Conservation (phyloP, 2,329 filamentous ascomycete genomes). For the Dryadomyces quercus-mongolicae region DNA sequence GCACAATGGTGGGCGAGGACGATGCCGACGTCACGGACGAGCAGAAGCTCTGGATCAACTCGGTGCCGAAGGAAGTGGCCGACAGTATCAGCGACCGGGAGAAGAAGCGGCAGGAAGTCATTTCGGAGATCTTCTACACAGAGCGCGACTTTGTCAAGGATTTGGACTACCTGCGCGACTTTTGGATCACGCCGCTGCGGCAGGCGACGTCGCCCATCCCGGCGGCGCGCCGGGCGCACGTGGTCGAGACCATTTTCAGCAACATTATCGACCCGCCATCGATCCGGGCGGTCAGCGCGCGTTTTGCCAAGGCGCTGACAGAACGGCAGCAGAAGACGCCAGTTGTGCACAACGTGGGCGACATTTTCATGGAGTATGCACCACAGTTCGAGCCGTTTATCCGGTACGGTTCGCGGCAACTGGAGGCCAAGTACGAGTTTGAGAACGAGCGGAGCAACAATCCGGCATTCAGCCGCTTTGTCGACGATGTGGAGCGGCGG, state of each 20-base stretch:
- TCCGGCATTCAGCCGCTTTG: slow-evolving; percentile 74
- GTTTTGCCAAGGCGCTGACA: slow-evolving; percentile 78
- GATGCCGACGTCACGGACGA: slow-evolving; percentile 77
- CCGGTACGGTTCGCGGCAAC: slow-evolving; percentile 85
- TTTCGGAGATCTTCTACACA: slow-evolving; percentile 97
- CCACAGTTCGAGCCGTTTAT: slow-evolving; percentile 94
- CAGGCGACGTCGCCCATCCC: slow-evolving; percentile 79
- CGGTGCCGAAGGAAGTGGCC: slow-evolving; percentile 86
- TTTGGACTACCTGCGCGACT: slow-evolving; percentile 91
- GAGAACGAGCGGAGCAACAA: slow-evolving; percentile 90
- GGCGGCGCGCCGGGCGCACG: slow-evolving; percentile 73
- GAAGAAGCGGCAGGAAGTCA: slow-evolving; percentile 96
- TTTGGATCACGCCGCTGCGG: slow-evolving; percentile 91
- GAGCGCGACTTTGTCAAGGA: slow-evolving; percentile 99
- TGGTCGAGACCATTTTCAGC: slow-evolving; percentile 88
- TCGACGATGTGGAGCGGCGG: slow-evolving; percentile 89
- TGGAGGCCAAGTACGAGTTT: slow-evolving; percentile 96
- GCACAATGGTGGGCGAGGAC: slow-evolving; percentile 56
- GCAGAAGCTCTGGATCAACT: slow-evolving; percentile 99
- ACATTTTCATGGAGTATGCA: slow-evolving; percentile 87
- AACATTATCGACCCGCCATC: slow-evolving; percentile 77
- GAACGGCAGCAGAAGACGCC: slow-evolving; percentile 81
- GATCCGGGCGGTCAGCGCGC: slow-evolving; percentile 82
- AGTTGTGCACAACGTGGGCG: slow-evolving; percentile 79
- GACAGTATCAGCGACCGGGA: slow-evolving; percentile 82